Evolutionary conservation across 257 asterid genomes (phyloP).

Genomic region (Coffea canephora): DNA sequence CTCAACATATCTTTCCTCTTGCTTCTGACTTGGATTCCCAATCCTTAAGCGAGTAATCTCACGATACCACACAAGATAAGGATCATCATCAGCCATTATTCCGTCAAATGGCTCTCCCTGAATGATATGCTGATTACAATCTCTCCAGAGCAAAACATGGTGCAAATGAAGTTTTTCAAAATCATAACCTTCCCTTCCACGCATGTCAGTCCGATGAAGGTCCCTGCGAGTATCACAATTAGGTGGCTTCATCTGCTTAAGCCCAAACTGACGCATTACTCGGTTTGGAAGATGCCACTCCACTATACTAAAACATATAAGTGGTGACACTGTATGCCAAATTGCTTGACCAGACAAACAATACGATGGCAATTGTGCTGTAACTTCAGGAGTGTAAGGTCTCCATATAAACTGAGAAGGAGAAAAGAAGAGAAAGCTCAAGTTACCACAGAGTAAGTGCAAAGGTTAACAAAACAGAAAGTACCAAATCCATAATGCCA

Average conservation of each 20-base stretch:
- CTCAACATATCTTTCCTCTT: conserved; percentile 11
- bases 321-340: conserved; percentile 13
- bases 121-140: conserved; percentile 8
- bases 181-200: conserved; percentile 11
- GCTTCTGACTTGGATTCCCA: conserved; percentile 15
- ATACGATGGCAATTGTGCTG: neutral
- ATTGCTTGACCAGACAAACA: conserved; percentile 13
- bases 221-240: conserved; percentile 14
- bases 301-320: conserved; percentile 15
- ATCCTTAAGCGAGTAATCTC: conserved; percentile 15
- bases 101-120: conserved; percentile 5
- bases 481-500: neutral
- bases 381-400: conserved; percentile 14
- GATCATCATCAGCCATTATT: conserved; percentile 9
- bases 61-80: conserved; percentile 15
- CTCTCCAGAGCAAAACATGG: conserved; percentile 12
- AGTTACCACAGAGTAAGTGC: neutral
- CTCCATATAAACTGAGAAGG: conserved; percentile 11
- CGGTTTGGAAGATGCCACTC: conserved; percentile 19
- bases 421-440: neutral
- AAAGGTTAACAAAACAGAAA: neutral
- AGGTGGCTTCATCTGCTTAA: conserved; percentile 12
- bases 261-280: conserved; percentile 18
- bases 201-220: conserved; percentile 16
- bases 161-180: conserved; percentile 11